A percentile compares a stretch with the other conserved stretches of the same genome.
phyloP scores from a whole-genome alignment of 2,329 filamentous ascomycete genomes.

The Colletotrichum sp. region DNA sequence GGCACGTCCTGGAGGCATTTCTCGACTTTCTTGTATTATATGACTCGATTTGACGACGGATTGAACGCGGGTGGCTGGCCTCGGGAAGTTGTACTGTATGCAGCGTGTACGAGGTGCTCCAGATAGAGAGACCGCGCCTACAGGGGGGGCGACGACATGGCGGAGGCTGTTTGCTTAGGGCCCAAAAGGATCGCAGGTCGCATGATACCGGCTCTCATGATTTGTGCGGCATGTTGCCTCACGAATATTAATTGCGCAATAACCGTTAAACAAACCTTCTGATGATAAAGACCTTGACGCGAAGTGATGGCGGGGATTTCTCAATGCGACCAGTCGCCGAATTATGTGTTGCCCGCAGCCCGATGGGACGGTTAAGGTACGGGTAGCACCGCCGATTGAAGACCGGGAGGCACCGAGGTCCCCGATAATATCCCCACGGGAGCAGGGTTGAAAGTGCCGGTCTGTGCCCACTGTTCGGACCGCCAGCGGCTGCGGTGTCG shows the following conservation, averaged over 20 bases:
- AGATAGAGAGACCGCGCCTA: conserved; percentile 6
- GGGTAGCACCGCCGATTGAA: neutral
- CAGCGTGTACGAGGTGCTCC: conserved; percentile 10
- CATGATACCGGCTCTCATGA: neutral
- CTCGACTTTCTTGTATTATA: conserved; percentile 18
- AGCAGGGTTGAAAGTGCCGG: neutral
- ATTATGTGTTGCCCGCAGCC: neutral
- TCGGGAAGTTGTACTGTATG: conserved; percentile 12
- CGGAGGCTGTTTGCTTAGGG: neutral
- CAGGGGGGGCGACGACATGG: neutral
- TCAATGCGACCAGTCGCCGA: neutral
- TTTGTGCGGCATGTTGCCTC: neutral
- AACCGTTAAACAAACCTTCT: neutral
- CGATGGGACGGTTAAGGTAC: neutral
- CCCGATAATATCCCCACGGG: neutral
- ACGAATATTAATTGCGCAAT: conserved; percentile 12
- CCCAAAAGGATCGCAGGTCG: neutral
- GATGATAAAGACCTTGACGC: neutral
- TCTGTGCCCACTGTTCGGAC: neutral
- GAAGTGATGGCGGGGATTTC: neutral
- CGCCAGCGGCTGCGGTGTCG: neutral
- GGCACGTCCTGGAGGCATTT: neutral
- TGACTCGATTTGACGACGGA: conserved; percentile 11
- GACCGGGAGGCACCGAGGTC: neutral
- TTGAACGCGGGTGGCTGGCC: neutral